Evolutionary conservation across 2,329 filamentous ascomycete genomes (phyloP).

Genomic region (Pseudogymnoascus verrucosus): DNA sequence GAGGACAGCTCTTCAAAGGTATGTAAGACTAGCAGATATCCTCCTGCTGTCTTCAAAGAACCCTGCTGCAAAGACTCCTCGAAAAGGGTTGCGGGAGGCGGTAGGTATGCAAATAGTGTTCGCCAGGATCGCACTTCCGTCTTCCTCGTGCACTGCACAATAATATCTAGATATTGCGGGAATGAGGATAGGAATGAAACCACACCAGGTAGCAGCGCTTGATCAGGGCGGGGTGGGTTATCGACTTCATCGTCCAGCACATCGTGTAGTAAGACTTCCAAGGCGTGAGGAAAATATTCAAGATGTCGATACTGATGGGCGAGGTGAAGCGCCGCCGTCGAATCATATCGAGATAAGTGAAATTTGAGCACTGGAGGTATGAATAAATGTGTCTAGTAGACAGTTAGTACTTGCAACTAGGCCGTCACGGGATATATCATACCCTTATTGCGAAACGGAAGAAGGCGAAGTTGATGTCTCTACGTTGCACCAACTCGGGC

Average conservation of each 20-base stretch:
- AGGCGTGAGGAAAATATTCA: conserved; percentile 84
- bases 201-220: conserved; percentile 56
- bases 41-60: conserved; percentile 87
- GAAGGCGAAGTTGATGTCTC: conserved; percentile 85
- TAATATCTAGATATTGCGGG: conserved; percentile 83
- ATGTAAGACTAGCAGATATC: conserved; percentile 91
- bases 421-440: conserved; percentile 29
- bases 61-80: conserved; percentile 82
- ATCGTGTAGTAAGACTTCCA: conserved; percentile 87
- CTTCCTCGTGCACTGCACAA: conserved; percentile 94
- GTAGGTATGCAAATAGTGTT: conserved; percentile 84
- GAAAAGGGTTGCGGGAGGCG: conserved; percentile 83
- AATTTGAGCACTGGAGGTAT: conserved; percentile 79
- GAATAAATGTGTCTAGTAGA: conserved; percentile 79
- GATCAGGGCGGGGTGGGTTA: conserved; percentile 52
- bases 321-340: conserved; percentile 71
- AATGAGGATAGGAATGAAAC: conserved; percentile 62
- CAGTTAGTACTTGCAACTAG: conserved; percentile 1
- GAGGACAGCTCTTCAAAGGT: conserved; percentile 64
- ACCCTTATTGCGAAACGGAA: conserved; percentile 83
- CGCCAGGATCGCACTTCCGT: conserved; percentile 94
- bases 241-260: conserved; percentile 95
- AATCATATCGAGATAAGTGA: conserved; percentile 67
- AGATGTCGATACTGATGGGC: conserved; percentile 80
- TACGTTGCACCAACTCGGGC: conserved; percentile 83